These are phyloP conservation scores for Diplogelasinospora grovesii DNA, from an alignment of 495 filamentous ascomycete species.

Conservation along the genomic window DNA sequence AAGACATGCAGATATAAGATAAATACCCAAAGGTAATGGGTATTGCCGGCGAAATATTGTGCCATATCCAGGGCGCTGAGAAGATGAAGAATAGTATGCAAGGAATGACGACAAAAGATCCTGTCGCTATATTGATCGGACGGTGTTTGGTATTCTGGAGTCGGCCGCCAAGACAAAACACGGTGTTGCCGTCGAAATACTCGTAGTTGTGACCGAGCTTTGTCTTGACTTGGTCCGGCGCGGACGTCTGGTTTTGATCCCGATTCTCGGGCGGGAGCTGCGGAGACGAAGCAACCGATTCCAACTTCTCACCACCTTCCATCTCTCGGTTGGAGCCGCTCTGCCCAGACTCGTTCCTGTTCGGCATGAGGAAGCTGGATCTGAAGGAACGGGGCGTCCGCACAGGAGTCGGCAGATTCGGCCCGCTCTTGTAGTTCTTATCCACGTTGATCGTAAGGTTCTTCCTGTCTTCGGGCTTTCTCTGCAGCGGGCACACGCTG, in stretches of 20 bases:
- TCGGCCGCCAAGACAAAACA: slow-evolving; percentile 80
- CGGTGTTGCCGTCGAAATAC: slow-evolving; percentile 87
- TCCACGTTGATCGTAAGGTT: slow-evolving; percentile 53
- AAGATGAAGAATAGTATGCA: slow-evolving; percentile 75
- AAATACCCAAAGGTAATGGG: slow-evolving; percentile 87
- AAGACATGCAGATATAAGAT: slow-evolving; percentile 83
- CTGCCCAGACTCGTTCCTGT: slow-evolving; percentile 35
- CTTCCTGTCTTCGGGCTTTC: slow-evolving; percentile 42
- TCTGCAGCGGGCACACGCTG: slow-evolving; percentile 66
- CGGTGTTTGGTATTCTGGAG: slow-evolving; percentile 81
- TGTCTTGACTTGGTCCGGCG: slow-evolving; percentile 12
- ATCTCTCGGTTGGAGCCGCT: slow-evolving; percentile 46
- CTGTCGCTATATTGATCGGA: slow-evolving; percentile 89
- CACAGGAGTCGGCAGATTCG: slow-evolving; percentile 45
- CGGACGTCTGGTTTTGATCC: slow-evolving; percentile 18
- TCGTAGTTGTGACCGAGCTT: slow-evolving; percentile 64
- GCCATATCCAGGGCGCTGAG: slow-evolving; percentile 87
- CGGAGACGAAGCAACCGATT: slow-evolving; percentile 70
- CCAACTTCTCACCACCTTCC: slow-evolving; percentile 66
- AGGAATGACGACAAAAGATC: slow-evolving; percentile 68
- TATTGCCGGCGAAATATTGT: slow-evolving; percentile 83
- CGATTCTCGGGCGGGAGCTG: slow-evolving; percentile 36
- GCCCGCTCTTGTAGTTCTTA: slow-evolving; percentile 42
- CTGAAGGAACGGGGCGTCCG: slow-evolving; percentile 68
- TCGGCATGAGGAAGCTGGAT: slow-evolving; percentile 56